phyloP scores from a whole-genome alignment of 257 asterid genomes.

The Echites panduratus region DNA sequence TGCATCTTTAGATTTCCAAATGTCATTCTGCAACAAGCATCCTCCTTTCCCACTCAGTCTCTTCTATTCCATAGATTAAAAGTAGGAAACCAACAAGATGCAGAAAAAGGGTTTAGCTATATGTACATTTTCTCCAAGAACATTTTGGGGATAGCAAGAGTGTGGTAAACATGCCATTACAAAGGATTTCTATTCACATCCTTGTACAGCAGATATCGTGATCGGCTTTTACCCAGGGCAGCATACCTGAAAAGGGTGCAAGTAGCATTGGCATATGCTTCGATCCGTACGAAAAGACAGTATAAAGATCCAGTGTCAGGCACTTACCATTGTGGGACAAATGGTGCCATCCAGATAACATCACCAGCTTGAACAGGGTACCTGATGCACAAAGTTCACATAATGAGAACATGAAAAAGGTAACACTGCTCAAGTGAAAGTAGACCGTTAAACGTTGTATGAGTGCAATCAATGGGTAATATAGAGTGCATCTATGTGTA shows the following conservation, averaged over 20 bases:
- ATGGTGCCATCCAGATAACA: slow-evolving; percentile 97
- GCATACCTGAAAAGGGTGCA: slow-evolving; percentile 64
- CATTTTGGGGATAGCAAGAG: background rate
- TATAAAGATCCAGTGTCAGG: slow-evolving; percentile 3
- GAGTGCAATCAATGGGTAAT: background rate
- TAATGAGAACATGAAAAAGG: background rate
- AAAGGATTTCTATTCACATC: slow-evolving; percentile 85
- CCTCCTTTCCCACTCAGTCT: background rate
- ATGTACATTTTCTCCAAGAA: slow-evolving; percentile 2
- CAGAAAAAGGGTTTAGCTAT: slow-evolving; percentile 4
- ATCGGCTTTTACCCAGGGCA: slow-evolving; percentile 74
- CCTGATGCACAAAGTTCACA: slow-evolving; percentile 39
- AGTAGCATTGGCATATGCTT: background rate
- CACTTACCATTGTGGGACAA: slow-evolving; percentile 93
- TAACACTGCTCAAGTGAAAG: background rate
- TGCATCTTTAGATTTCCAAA: background rate
- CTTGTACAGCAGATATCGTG: slow-evolving; percentile 85
- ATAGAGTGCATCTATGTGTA: too few relatives aligned
- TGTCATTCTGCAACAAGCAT: background rate
- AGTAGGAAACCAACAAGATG: background rate
- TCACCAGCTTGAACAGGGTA: slow-evolving; percentile 96
- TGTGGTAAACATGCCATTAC: slow-evolving; percentile 8
- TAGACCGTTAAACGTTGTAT: background rate
- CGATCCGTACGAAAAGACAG: background rate
- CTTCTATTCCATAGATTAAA: background rate